phyloP scores from a whole-genome alignment of 176 grass and related monocot species.

The Elaeis guineensis region DNA sequence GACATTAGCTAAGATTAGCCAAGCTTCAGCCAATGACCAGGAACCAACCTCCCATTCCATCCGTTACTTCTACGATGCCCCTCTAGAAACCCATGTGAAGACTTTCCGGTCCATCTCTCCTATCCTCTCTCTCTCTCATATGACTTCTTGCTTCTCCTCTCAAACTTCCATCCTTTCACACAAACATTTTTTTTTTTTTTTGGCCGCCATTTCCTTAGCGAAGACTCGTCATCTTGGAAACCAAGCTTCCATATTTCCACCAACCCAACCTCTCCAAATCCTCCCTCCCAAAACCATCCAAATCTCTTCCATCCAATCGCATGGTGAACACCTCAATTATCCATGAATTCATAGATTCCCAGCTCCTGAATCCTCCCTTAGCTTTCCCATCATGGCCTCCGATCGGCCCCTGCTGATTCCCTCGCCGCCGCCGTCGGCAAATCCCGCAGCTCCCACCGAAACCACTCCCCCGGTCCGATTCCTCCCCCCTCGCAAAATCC shows the following conservation, averaged over 20 bases:
- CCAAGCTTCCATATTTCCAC: too few species aligned
- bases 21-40: too few species aligned
- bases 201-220: too few species aligned
- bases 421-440: conserved; percentile 14
- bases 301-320: too few species aligned
- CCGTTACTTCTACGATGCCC: too few species aligned
- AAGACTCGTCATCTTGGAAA: too few species aligned
- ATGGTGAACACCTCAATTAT: too few species aligned
- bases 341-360: too few species aligned
- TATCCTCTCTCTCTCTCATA: background rate
- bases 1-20: too few species aligned
- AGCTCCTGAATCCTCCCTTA: too few species aligned
- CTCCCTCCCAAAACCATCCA: conserved; percentile 9
- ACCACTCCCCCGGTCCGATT: conserved; percentile 34
- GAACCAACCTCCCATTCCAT: too few species aligned
- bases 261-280: conserved; percentile 3
- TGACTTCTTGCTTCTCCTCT: conserved; percentile 8
- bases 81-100: too few species aligned
- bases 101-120: background rate
- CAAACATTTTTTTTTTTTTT: background rate
- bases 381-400: conserved; percentile 14
- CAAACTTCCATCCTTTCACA: background rate
- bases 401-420: conserved; percentile 15
- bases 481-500: conserved; percentile 40
- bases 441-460: background rate